Evolutionary conservation across 163 green algal species (phyloP), one percentile per base, ranked within the genome.

Genomic region (Chlamydomonas reinhardtii): DNA sequence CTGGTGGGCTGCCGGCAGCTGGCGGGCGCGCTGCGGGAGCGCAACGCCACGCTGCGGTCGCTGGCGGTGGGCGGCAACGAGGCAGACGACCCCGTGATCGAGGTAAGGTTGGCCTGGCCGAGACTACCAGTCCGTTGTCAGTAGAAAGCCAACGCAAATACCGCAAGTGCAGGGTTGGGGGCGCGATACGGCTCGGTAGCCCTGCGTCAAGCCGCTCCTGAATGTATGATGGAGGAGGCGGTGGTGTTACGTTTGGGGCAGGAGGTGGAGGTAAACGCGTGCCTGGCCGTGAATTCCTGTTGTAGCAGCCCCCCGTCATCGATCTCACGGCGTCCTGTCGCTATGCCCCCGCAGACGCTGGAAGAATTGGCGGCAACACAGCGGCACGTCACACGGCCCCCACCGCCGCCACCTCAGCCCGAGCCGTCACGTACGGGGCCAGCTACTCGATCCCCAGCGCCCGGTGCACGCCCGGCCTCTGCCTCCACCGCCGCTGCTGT

Each of bases 51-150:
- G 15, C 61, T 91, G 68, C 25, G 77, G 54, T n/a, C 48, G 35
- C 74, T 91, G 37, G 61, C 32, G n/a, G 39, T 91, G 81, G 61
- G 31, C 27, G 74, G 75, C 31, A 91, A 91, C 74, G 74, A 88
- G 43, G 69, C 76, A 48, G 80, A 91, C 91, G 71, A 86, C 61
- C 61, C 84, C 32, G 83, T 92, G 77, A 48, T 88, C n/a, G 25
- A 90, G 76, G 85, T 83, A 65, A 34, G 84, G 17, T 8, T 5
- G 69, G 29, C 24, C n/a, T n/a, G n/a, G n/a, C n/a, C n/a, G n/a
- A n/a, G n/a, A n/a, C n/a, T n/a, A n/a, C n/a, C n/a, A n/a, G n/a
- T n/a, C n/a, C n/a, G n/a, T n/a, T n/a, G n/a, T n/a, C n/a, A n/a
- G n/a, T n/a, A n/a, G n/a, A n/a, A n/a, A n/a, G n/a, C n/a, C n/a